Evolutionary conservation across 2,329 filamentous ascomycete species (phyloP), one percentile per base, ranked within the genome.

Genomic region (Trichoderma simmonsii): DNA sequence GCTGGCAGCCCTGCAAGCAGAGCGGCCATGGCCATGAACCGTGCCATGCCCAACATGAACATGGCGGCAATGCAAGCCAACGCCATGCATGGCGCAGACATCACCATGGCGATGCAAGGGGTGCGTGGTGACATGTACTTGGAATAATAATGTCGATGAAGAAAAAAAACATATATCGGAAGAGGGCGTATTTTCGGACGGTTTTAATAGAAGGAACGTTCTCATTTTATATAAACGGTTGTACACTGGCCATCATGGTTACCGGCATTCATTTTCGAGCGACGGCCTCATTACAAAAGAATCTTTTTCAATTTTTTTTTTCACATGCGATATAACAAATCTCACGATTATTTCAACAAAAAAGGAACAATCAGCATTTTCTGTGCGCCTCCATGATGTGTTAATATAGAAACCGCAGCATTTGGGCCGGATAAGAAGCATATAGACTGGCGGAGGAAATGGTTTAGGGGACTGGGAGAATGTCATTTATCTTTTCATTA

Each of bases 91-190:
- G 80, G 80, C 57, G 79, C 79, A 15, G 85, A 86, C 57, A 83
- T 86, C 78, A 78, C 80, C 72, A 80, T 86, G 77, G 79, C 81
- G 12, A 85, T 86, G 78, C 82, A 85, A 71, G 82, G 83, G 36
- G 81, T 85, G 43, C 81, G 83, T 61, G 80, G 81, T 54, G 80
- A 82, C 51, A 86, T 88, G 84, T 88, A 86, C 76, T 84, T 87
- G 82, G 85, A 86, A 74, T 86, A 79, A 78, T 65, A 51, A 68
- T 43, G 30, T 71, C 57, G 61, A 65, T 65, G 28, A 43, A 61
- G 26, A 71, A 66, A 30, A 30, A 71, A 67, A 39, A 26, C 54
- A 57, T 36, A 36, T 21, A 65, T 70, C 6, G 21, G 39, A 63
- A 64, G 60, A 57, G 18, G 51, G 59, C 65, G 62, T 57, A 39